Evolutionary conservation across 345 rosid species (phyloP).

Genomic region (Syzygium jambos): DNA sequence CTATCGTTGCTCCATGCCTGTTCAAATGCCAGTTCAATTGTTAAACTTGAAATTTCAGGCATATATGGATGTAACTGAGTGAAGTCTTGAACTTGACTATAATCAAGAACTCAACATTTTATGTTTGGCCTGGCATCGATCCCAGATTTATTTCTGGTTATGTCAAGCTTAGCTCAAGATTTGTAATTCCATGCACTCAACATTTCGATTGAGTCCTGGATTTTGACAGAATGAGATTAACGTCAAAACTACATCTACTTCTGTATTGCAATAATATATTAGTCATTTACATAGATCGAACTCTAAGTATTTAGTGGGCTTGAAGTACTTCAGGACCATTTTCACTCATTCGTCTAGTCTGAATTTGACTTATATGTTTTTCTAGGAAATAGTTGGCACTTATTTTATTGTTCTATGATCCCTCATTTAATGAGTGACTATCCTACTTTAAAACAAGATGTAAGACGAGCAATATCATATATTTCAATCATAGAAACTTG

Average conservation of each 20-base stretch:
- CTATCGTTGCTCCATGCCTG: conserved; percentile 64
- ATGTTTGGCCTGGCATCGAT: background rate
- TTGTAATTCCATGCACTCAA: background rate
- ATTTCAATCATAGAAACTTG: background rate
- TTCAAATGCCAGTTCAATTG: background rate
- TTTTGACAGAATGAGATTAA: background rate
- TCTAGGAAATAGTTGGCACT: background rate
- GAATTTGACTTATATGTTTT: background rate
- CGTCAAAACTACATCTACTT: background rate
- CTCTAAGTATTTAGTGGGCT: background rate
- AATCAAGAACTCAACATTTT: background rate
- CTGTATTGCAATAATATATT: background rate
- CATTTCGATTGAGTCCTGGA: background rate
- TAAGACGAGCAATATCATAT: background rate
- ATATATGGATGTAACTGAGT: background rate
- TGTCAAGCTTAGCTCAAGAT: background rate
- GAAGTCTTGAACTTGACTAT: background rate
- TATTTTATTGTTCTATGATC: background rate
- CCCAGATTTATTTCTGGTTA: background rate
- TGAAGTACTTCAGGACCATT: background rate
- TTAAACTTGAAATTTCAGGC: background rate
- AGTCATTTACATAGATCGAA: background rate
- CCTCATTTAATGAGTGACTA: background rate
- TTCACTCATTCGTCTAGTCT: background rate
- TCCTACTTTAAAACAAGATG: background rate